Base-by-base conservation (phyloP, 108 stramenopile species). In the Cyclotella choctawhatcheeana region DNA sequence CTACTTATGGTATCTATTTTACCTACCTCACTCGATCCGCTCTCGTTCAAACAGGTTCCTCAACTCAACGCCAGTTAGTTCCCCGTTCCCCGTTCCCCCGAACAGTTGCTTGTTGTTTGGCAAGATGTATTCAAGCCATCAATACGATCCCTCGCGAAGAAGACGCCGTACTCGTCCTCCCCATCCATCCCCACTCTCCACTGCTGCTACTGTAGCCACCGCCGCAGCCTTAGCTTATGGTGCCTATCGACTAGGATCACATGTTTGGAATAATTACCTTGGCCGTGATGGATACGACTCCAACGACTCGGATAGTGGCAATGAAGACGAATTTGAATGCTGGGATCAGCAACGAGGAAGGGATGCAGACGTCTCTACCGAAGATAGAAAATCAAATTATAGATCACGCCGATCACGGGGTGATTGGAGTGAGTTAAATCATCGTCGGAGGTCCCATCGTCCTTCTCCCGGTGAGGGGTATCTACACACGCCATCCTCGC, bases 371-470 rank as follows among this genome's bases (percentile, higher is more conserved):
- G 37, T 6, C 43, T 20, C n/a, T 44, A 25, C 22, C 13, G 61
- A 47, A 27, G 12, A 26, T 3, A 14, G 20, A 45, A 16, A 16
- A 48, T 21, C 64, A 13, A 10, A 35, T 12, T 20, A 59, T 13
- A 22, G 68, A 60, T 77, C 76, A 33, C 76, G 76, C 3, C 52
- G 76, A 56, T 77, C 76, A 3, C 69, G 76, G 2, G 60, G 24
- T 29, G 62, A 69, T 35, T 77, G 76, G 76, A 64, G 67, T 20
- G 53, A 55, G 32, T 21, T 31, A 0, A 60, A 61, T 68, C 74
- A 62, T 43, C 33, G 51, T 6, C 44, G 44, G 6, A 62, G 76
- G 48, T 77, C 76, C 1, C 61, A 70, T 50, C 76, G 68, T 13
- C 76, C 68, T 27, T 70, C 76, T 37, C 76, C 76, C 5, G 44